These are phyloP conservation scores for Gossypium bickii DNA, from an alignment of 345 rosid genomes.

Conservation along the genomic window DNA sequence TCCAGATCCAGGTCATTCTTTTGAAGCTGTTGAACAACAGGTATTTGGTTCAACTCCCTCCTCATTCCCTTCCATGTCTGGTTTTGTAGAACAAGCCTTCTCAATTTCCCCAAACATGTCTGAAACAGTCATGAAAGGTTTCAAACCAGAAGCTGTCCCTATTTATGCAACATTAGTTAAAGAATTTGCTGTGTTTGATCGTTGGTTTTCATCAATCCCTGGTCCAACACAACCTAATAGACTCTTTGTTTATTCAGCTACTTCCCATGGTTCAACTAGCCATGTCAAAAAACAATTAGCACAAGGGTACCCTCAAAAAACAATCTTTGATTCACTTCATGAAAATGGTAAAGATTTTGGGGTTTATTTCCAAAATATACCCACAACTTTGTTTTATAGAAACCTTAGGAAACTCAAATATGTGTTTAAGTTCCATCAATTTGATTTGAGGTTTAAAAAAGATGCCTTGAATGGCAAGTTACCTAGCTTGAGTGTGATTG, in stretches of 20 bases:
- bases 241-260: slow-evolving; percentile 80
- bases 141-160: slow-evolving; percentile 68
- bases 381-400: slow-evolving; percentile 77
- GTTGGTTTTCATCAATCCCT: slow-evolving; percentile 95
- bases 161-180: slow-evolving; percentile 55
- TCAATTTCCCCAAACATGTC: slow-evolving; percentile 66
- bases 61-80: slow-evolving; percentile 76
- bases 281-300: slow-evolving; percentile 77
- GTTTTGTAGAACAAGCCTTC: slow-evolving; percentile 84
- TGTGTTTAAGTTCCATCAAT: slow-evolving; percentile 62
- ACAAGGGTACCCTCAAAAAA: slow-evolving; percentile 80
- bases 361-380: slow-evolving; percentile 73
- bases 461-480: slow-evolving; percentile 73
- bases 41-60: slow-evolving; percentile 67
- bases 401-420: slow-evolving; percentile 84
- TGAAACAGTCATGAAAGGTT: slow-evolving; percentile 81
- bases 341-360: slow-evolving; percentile 64
- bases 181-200: slow-evolving; percentile 80
- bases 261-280: slow-evolving; percentile 92
- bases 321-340: slow-evolving; percentile 84
- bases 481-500: slow-evolving; percentile 73
- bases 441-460: slow-evolving; percentile 51
- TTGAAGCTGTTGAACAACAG: slow-evolving; percentile 73
- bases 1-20: slow-evolving; percentile 98
- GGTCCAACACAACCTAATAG: slow-evolving; percentile 98